phyloP scores from a whole-genome alignment of 176 grass and related monocot genomes.

The Panicum miliaceum region DNA sequence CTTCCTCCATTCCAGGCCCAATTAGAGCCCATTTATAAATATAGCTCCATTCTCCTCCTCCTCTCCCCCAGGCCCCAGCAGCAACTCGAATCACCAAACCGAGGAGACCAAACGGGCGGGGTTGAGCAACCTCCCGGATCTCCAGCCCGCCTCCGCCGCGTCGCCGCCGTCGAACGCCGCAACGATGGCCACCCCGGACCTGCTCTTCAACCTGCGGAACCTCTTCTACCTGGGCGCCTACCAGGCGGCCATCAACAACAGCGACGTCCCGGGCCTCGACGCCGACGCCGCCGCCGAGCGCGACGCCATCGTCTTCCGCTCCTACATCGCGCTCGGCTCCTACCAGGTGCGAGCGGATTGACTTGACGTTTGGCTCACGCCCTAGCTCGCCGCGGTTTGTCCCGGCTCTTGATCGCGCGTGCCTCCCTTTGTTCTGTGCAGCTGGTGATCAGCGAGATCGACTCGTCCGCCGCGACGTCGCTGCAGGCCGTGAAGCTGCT shows the following conservation, averaged over 20 bases:
- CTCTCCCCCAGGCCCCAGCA: neutral
- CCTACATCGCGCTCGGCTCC: slow-evolving; percentile 93
- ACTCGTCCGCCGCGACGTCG: slow-evolving; percentile 81
- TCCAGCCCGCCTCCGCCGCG: slow-evolving; percentile 6
- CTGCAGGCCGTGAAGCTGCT: slow-evolving; percentile 96
- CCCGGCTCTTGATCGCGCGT: neutral
- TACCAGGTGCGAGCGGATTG: slow-evolving; percentile 61
- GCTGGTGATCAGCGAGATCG: slow-evolving; percentile 94
- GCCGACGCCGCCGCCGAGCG: slow-evolving; percentile 77
- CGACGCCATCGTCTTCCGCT: slow-evolving; percentile 87
- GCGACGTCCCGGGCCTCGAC: slow-evolving; percentile 78
- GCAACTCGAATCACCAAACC: slow-evolving; percentile 21
- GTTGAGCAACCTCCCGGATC: slow-evolving; percentile 38
- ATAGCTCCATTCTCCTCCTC: neutral
- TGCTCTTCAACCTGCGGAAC: slow-evolving; percentile 94
- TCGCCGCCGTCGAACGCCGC: neutral
- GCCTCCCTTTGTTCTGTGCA: slow-evolving; percentile 42
- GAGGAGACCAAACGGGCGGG: slow-evolving; percentile 14
- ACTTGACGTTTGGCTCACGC: neutral
- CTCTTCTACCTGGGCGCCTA: slow-evolving; percentile 96
- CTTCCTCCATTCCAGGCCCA: neutral
- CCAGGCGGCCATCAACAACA: slow-evolving; percentile 95
- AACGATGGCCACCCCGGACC: slow-evolving; percentile 69
- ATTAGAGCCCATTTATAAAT: slow-evolving; percentile 7
- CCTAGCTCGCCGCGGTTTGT: neutral